Percentiles rank a stretch among this genome's conserved stretches.
These are phyloP conservation scores for Anthracocystis walkeri DNA, from an alignment of 1,284 basidiomycete genomes.

Conservation along the genomic window DNA sequence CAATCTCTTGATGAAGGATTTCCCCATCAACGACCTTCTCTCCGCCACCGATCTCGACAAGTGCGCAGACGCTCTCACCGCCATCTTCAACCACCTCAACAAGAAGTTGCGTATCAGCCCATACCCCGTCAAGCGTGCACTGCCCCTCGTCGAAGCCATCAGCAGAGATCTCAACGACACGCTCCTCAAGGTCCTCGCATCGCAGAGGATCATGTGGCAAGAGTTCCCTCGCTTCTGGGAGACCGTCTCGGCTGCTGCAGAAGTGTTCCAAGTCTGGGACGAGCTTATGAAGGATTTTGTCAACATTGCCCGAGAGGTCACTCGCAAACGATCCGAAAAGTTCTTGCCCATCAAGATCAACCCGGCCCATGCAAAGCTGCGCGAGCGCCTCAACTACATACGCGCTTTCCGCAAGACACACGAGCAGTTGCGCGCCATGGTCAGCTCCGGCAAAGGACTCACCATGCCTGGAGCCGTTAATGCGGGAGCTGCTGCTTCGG, in stretches of 20 bases:
- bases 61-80: conserved; percentile 85
- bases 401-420: conserved; percentile 93
- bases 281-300: conserved; percentile 98
- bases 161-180: conserved; percentile 97
- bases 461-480: conserved; percentile 22
- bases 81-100: conserved; percentile 93
- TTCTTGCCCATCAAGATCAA: conserved; percentile 98
- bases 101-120: conserved; percentile 85
- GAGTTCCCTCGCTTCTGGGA: conserved; percentile 94
- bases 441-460: conserved; percentile 85
- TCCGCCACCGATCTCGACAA: conserved; percentile 95
- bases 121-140: conserved; percentile 92
- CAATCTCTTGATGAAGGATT: conserved; percentile 98
- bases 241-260: conserved; percentile 79
- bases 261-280: conserved; percentile 94
- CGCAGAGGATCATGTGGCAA: conserved; percentile 89
- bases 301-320: conserved; percentile 94
- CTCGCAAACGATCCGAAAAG: conserved; percentile 87
- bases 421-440: conserved; percentile 97
- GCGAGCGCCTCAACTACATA: conserved; percentile 88
- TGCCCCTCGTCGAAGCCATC: conserved; percentile 96
- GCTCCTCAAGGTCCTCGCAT: conserved; percentile 87
- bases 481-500: conserved; percentile 10
- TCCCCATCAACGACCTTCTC: conserved; percentile 93
- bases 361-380: conserved; percentile 88